Base-by-base conservation (phyloP, 768 basidiomycete species). In the Gelatoporia subvermispora region DNA sequence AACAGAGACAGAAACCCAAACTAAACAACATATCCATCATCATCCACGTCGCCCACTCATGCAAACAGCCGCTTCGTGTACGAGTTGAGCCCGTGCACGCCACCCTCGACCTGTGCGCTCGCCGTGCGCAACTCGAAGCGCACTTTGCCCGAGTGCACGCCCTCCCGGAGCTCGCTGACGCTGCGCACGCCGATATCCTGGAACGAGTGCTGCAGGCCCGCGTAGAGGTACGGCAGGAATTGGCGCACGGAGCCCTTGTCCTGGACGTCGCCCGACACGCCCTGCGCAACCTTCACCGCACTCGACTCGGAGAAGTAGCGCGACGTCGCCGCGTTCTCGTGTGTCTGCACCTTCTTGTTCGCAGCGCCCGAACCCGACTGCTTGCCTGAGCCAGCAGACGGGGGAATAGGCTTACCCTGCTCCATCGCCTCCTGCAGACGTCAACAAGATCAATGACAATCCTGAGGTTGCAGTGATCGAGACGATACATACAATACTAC, bases 211-310 rank as follows among this genome's bases (percentile, higher is more conserved):
- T 97, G 94, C 35, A 93, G 72, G 3, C 90, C 90, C 3, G 78
- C 76, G 48, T 87, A 69, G 31, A 93, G 70, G 62, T 91, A 93
- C 2, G 94, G 95, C 44, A 98, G 63, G 68, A 98, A 98, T 45
- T 88, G 86, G 71, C 82, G 85, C 57, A 97, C 82, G 52, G 89
- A 91, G 5, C 96, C 96, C 75, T 96, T 97, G 69, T 99, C 95
- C 68, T 91, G 88, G 10, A 98, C 95, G 59, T 97, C 93, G 11
- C 95, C 95, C 11, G 89, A 88, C 8, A 99, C 95, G 51, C 93
- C 93, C 66, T 94, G 91, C 1, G 94, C 95, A 35, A 99, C 96
- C 73, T 97, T 96, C 66, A 99, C 85, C 4, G 85, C 77, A 42
- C 91, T 92, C 49, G 80, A 79, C 70, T 96, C 93, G 31, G 90